phyloP scores from a whole-genome alignment of 2,329 filamentous ascomycete species.

The Alternaria postmessia region DNA sequence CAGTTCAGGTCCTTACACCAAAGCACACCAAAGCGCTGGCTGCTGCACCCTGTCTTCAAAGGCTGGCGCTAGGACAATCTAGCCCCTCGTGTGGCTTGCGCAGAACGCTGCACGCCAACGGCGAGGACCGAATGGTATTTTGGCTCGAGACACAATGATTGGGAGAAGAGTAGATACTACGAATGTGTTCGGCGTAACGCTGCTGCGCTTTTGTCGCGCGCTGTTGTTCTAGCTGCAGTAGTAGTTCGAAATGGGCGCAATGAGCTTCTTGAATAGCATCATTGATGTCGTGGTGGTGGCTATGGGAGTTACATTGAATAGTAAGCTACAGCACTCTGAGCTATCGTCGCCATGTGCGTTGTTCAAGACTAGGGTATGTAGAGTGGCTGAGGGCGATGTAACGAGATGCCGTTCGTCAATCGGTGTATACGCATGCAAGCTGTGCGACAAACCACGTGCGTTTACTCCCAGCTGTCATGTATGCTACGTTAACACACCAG shows the following conservation, averaged over 20 bases:
- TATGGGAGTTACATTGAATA: neutral
- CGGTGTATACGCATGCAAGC: neutral
- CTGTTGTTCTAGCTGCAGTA: neutral
- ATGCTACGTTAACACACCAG: neutral
- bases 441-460: neutral
- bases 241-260: neutral
- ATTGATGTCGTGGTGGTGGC: slow-evolving; percentile 3
- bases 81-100: slow-evolving; percentile 44
- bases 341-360: neutral
- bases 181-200: neutral
- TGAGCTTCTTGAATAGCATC: neutral
- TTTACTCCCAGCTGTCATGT: slow-evolving; percentile 1
- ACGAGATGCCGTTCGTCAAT: neutral
- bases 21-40: neutral
- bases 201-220: neutral
- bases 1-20: neutral
- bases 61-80: slow-evolving; percentile 25
- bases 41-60: neutral
- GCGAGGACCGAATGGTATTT: slow-evolving; percentile 20
- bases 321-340: neutral
- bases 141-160: slow-evolving; percentile 7
- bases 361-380: neutral
- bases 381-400: neutral
- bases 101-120: slow-evolving; percentile 22
- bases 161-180: neutral